Evolutionary conservation across 352 stramenopile species (phyloP).

Genomic region (Phytophthora citrophthora): DNA sequence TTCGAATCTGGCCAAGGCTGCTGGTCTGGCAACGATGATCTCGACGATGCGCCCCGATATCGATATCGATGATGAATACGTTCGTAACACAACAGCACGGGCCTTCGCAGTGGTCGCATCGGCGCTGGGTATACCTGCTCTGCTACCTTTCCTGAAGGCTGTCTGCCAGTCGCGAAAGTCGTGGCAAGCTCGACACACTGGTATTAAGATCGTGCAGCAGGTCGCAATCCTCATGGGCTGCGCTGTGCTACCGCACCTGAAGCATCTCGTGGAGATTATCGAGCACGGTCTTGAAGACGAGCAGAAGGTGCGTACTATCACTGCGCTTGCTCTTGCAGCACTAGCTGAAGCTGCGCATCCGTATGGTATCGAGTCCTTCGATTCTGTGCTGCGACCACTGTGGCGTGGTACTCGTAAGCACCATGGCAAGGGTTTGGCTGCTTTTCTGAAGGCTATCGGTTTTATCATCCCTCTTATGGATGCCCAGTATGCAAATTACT

Average conservation of each 20-base stretch:
- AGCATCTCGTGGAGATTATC: slow-evolving; percentile 98
- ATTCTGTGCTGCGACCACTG: slow-evolving; percentile 96
- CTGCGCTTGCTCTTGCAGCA: slow-evolving; percentile 96
- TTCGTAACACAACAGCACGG: slow-evolving; percentile 98
- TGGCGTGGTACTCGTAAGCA: slow-evolving; percentile 98
- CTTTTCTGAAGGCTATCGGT: slow-evolving; percentile 99
- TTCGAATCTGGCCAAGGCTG: slow-evolving; percentile 99
- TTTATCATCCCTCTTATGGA: slow-evolving; percentile 99
- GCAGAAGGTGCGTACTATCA: slow-evolving; percentile 99
- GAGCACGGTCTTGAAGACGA: slow-evolving; percentile 98
- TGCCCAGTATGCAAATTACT: slow-evolving; percentile 99
- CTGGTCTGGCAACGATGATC: slow-evolving; percentile 99
- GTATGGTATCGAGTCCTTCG: slow-evolving; percentile 99
- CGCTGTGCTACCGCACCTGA: slow-evolving; percentile 97
- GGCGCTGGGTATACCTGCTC: slow-evolving; percentile 95
- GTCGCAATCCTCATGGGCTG: slow-evolving; percentile 99
- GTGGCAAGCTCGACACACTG: slow-evolving; percentile 99
- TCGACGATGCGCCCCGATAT: slow-evolving; percentile 99
- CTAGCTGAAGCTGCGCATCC: slow-evolving; percentile 98
- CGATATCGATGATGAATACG: slow-evolving; percentile 99
- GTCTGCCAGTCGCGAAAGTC: slow-evolving; percentile 98
- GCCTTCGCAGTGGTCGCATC: slow-evolving; percentile 99
- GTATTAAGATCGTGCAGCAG: slow-evolving; percentile 99
- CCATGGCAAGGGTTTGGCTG: slow-evolving; percentile 97
- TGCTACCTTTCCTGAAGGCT: slow-evolving; percentile 99